Evolutionary conservation across 78 protist genomes (phyloP), one percentile per base, ranked within the genome.

Genomic region (Dictyostelium purpureum): DNA sequence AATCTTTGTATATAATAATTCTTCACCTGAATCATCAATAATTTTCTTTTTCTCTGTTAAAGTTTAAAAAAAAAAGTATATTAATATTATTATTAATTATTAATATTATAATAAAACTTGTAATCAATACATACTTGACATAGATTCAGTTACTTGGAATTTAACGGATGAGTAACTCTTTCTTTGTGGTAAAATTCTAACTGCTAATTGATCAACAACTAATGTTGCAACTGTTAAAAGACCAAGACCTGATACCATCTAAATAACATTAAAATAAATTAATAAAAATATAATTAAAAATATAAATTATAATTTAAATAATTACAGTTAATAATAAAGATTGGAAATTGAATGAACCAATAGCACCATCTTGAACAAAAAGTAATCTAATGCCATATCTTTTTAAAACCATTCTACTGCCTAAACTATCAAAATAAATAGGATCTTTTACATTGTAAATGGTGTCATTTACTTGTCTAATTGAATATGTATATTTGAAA

Each of bases 281-380:
- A n/a, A n/a, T n/a, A n/a, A n/a, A n/a, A n/a, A n/a, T n/a, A n/a
- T n/a, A n/a, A n/a, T n/a, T n/a, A n/a, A n/a, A n/a, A n/a, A n/a
- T n/a, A n/a, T n/a, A n/a, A n/a, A n/a, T n/a, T n/a, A n/a, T n/a
- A n/a, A n/a, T n/a, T n/a, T n/a, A n/a, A n/a, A n/a, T n/a, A n/a
- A n/a, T n/a, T n/a, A n/a, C n/a, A n/a, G 89, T 69, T 38, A 81
- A 42, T 11, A 81, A 26, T 42, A 81, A 51, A 4, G 76, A 31
- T 38, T 87, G 93, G 54, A 87, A 87, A 56, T 87, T 66, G 12
- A 87, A 87, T 35, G 33, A 28, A 14, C 93, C 93, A 38, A 87
- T 31, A 14, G 65, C 26, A 47, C 95, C 95, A 52, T 79, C 74
- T 76, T 90, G 95, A n/a, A 90, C 43, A 28, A 90, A 79, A n/a